Base-by-base conservation (phyloP, 768 basidiomycete species). In the Hygrophoropsis aurantiaca region DNA sequence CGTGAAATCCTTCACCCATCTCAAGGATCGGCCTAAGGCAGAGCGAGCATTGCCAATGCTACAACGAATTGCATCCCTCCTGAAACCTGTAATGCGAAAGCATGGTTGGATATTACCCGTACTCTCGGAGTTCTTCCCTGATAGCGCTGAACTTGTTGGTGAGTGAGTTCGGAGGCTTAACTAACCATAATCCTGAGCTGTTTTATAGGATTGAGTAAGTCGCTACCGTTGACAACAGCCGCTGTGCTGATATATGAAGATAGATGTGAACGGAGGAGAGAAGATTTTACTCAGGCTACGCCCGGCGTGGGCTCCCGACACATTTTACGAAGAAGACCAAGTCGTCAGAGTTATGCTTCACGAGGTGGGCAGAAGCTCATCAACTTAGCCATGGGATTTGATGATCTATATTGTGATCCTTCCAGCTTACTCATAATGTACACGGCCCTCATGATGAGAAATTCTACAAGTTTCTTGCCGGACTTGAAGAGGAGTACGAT, bases 61-160 rank as follows among this genome's bases (percentile, higher is more conserved):
- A 30, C 78, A 86, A 55, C 76, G 77, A 51, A 74, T 90, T 24
- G 84, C 86, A 1, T 83, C 84, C 2, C 74, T 90, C 40, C 91
- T 95, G 41, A 94, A 94, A 64, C 94, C 94, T 6, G 92, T 97
- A 54, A 97, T 97, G 94, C 74, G 84, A 47, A 90, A 85, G 54
- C 85, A 85, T 55, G 69, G 69, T 4, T 97, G 94, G 94, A 74
- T 77, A 21, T 72, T 92, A 21, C 86, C 88, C 21, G 74, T 81
- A 1, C 79, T 91, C n/a, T 71, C 82, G n/a, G 90, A 95, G 65
- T 93, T 94, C 74, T 91, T 88, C 56, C 92, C 92, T 4, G 79
- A 82, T 9, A 79, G 79, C 42, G 77, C 82, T 0, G 81, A 74
- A 59, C 70, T 95, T 16, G 68, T 92, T 24, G 91, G 92, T 87